phyloP scores from a whole-genome alignment of 2,329 filamentous ascomycete genomes.

The Periconia sp. region DNA sequence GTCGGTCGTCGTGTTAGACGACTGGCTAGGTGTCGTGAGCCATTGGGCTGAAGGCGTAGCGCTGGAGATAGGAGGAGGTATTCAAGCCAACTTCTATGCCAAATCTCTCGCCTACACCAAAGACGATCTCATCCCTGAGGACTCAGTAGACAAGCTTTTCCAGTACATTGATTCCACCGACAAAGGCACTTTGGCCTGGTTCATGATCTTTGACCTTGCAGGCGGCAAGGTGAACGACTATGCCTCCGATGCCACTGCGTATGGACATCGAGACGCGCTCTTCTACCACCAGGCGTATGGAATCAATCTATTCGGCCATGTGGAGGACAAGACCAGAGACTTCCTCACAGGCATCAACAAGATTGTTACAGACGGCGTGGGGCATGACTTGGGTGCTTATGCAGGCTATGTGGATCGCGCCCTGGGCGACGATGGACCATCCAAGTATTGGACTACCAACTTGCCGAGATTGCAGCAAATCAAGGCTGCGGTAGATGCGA shows the following conservation, averaged over 20 bases:
- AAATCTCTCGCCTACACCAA: slow-evolving; percentile 42
- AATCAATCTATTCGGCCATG: slow-evolving; percentile 36
- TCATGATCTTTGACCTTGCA: slow-evolving; percentile 43
- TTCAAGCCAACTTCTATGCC: slow-evolving; percentile 42
- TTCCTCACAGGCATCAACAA: slow-evolving; percentile 52
- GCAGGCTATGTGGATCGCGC: slow-evolving; percentile 60
- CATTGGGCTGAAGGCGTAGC: slow-evolving; percentile 42
- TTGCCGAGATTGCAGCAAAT: slow-evolving; percentile 43
- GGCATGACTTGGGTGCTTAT: slow-evolving; percentile 53
- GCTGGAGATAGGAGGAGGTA: slow-evolving; percentile 34
- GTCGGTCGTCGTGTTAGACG: slow-evolving; percentile 32
- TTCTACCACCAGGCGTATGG: slow-evolving; percentile 48
- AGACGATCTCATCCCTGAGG: slow-evolving; percentile 36
- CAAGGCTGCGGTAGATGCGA: slow-evolving; percentile 49
- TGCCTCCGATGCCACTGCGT: slow-evolving; percentile 36
- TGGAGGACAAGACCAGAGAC: slow-evolving; percentile 43
- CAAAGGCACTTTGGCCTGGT: slow-evolving; percentile 42
- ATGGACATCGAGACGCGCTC: slow-evolving; percentile 39
- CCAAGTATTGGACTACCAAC: slow-evolving; percentile 54
- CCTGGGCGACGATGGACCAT: slow-evolving; percentile 50
- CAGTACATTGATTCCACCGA: slow-evolving; percentile 35
- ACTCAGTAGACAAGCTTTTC: slow-evolving; percentile 39
- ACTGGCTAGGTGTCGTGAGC: slow-evolving; percentile 41
- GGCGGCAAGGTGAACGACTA: slow-evolving; percentile 43
- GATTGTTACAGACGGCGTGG: slow-evolving; percentile 36